Base-by-base conservation (phyloP, 2,329 filamentous ascomycete species). In the Saccharata proteae region DNA sequence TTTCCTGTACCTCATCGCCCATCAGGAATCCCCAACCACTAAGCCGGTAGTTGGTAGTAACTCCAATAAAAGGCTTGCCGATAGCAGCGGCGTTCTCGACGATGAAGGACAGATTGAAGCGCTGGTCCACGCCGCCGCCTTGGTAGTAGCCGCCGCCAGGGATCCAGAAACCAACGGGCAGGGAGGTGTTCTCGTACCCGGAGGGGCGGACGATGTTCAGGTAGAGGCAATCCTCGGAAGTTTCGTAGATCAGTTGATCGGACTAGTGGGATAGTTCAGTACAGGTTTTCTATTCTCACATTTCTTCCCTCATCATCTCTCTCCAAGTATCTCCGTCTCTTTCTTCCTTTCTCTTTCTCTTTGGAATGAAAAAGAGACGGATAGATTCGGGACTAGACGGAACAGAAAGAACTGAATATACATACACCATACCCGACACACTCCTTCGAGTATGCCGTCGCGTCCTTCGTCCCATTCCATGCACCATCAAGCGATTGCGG, bases 1-100 rank as follows among this genome's bases (percentile, higher is more conserved):
- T 65, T 19, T 63, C 63, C 10, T 62, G 59, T 17, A 67, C 64
- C 22, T 67, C 43, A 7, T 51, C 50, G n/a, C 65, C 74, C 7
- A 71, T 66, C 16, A 82, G 52, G 52, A 88, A 84, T 0, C 81
- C 81, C 45, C 83, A 65, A 4, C 71, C 67, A 3, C 74, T 73
- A 29, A 81, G 63, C 7, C 78, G 65, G 30, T 56, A 56, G 35
- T 56, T 56, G 40, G 53, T 55, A 13, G 49, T 52, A 7, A 48
- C 43, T 6, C 42, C 52, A 29, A 56, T 46, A 17, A 56, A 51
- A 2, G 51, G 51, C 20, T 54, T 44, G 6, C 50, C 51, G 20
- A 55, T 47, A 10, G 50, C 49, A n/a, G 54, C 49, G 30, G 45
- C 48, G 7, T 62, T 57, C 31, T 64, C 48, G 5, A 80, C 69